Evolutionary conservation across 805 yeast species (phyloP).

Genomic region (Yamadazyma sp.): DNA sequence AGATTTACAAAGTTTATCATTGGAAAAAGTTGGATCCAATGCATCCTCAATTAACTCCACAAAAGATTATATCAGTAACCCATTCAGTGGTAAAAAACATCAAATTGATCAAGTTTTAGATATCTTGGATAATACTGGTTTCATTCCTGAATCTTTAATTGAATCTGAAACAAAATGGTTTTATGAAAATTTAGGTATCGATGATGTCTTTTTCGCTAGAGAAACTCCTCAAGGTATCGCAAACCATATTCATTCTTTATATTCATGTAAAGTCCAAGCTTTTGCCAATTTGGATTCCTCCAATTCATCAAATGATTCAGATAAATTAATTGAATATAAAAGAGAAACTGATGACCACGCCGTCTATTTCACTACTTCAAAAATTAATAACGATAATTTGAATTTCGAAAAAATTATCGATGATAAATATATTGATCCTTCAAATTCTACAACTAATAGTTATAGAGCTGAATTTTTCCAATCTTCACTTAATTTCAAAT

Average conservation of each 20-base stretch:
- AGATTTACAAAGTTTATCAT: constrained; percentile 18
- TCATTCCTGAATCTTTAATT: constrained; percentile 82
- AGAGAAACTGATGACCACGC: constrained; percentile 84
- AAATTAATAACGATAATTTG: constrained; percentile 1
- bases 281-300: constrained; percentile 27
- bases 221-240: constrained; percentile 80
- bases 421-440: constrained; percentile 69
- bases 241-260: constrained; percentile 80
- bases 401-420: constrained; percentile 74
- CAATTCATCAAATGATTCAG: constrained; percentile 13
- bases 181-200: constrained; percentile 82
- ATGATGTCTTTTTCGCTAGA: constrained; percentile 85
- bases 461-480: constrained; percentile 79
- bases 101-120: constrained; percentile 84
- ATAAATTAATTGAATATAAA: constrained; percentile 71
- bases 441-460: constrained; percentile 31
- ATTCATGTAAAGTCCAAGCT: constrained; percentile 91
- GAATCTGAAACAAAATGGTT: constrained; percentile 89
- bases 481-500: constrained; percentile 52
- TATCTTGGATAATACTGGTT: constrained; percentile 74
- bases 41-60: constrained; percentile 26
- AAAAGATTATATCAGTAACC: constrained; percentile 69
- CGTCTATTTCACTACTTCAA: constrained; percentile 75
- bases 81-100: constrained; percentile 74
- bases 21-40: constrained; percentile 25